Evolutionary conservation across 306 rosid genomes (phyloP).

Genomic region (Vigna unguiculata): DNA sequence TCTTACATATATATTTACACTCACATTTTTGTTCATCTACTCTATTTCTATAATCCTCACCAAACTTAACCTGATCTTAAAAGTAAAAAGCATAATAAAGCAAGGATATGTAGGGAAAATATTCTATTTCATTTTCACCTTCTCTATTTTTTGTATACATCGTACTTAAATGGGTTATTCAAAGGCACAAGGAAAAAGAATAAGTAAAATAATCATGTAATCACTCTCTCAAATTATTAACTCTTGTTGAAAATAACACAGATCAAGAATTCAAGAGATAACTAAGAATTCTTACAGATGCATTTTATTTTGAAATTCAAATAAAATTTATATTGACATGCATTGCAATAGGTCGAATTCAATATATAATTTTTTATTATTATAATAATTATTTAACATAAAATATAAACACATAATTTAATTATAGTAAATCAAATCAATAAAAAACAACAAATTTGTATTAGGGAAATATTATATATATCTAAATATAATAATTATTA

Average conservation of each 20-base stretch:
- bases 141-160: too few relatives aligned
- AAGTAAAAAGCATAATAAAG: too few relatives aligned
- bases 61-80: too few relatives aligned
- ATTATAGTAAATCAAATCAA: not conserved
- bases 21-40: too few relatives aligned
- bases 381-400: too few relatives aligned
- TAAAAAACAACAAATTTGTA: not conserved
- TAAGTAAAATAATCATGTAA: not conserved
- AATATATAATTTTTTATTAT: too few relatives aligned
- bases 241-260: not conserved
- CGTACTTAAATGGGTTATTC: not conserved
- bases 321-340: not conserved
- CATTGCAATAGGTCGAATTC: not conserved
- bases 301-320: not conserved
- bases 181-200: not conserved
- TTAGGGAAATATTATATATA: not conserved
- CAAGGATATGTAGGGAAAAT: too few relatives aligned
- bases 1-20: too few relatives aligned
- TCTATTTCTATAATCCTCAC: too few relatives aligned
- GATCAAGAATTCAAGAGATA: constrained; percentile 1
- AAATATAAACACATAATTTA: not conserved
- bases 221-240: not conserved
- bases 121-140: too few relatives aligned
- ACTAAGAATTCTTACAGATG: too few relatives aligned
- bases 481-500: not conserved